Conservation (phyloP, 2,329 filamentous ascomycete genomes). For the Venturia aucupariae region DNA sequence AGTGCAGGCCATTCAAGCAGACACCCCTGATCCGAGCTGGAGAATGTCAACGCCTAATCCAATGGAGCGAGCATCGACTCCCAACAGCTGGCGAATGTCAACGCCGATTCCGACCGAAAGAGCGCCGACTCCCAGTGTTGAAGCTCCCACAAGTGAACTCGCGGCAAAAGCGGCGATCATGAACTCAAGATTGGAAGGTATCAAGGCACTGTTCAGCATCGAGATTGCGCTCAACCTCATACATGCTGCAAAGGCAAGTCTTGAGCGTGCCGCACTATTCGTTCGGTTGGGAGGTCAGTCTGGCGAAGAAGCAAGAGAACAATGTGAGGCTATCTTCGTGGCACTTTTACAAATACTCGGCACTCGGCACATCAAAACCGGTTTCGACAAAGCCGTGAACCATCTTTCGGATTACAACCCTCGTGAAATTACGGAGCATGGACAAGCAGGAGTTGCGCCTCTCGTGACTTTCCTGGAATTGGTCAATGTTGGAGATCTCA, state of each 20-base stretch:
- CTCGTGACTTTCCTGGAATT: conserved; percentile 93
- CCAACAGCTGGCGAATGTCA: conserved; percentile 14
- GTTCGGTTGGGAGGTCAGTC: conserved; percentile 69
- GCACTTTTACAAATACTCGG: conserved; percentile 75
- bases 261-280: conserved; percentile 79
- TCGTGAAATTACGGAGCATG: conserved; percentile 63
- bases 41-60: conserved; percentile 9
- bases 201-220: conserved; percentile 90
- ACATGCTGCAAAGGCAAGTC: conserved; percentile 75
- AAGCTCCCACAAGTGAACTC: conserved; percentile 75
- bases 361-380: conserved; percentile 77
- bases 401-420: conserved; percentile 90
- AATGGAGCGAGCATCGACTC: conserved; percentile 18
- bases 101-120: conserved; percentile 15
- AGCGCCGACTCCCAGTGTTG: conserved; percentile 19
- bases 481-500: conserved; percentile 95
- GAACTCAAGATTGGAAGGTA: conserved; percentile 88
- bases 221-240: conserved; percentile 87
- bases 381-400: conserved; percentile 84
- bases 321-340: conserved; percentile 86
- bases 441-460: conserved; percentile 67
- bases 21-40: conserved; percentile 16
- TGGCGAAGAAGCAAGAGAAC: conserved; percentile 74
- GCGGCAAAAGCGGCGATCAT: conserved; percentile 97
- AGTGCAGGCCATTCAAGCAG: conserved; percentile 13